phyloP scores from a whole-genome alignment of 1,284 basidiomycete species.

The Heterobasidion irregulare region DNA sequence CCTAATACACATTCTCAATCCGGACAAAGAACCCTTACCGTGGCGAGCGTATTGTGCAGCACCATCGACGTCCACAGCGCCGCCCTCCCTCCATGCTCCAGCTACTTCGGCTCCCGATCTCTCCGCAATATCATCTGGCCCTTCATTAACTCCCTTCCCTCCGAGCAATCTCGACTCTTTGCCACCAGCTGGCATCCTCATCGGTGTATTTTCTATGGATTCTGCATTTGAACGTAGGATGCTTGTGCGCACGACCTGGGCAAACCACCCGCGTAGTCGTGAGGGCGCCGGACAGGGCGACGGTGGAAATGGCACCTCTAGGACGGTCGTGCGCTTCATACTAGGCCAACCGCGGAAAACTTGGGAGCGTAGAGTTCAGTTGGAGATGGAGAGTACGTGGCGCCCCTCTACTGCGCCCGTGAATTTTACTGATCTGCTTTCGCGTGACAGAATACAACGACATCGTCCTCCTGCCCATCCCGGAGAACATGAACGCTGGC shows the following conservation, averaged over 20 bases:
- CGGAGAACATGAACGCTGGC: conserved; percentile 90
- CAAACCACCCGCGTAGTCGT: conserved; percentile 72
- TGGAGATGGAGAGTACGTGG: conserved; percentile 87
- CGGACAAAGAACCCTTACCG: conserved; percentile 90
- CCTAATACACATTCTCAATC: conserved; percentile 89
- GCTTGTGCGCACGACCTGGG: conserved; percentile 88
- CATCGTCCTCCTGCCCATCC: conserved; percentile 75
- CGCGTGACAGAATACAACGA: conserved; percentile 74
- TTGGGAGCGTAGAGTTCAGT: conserved; percentile 72
- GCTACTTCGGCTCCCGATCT: conserved; percentile 26
- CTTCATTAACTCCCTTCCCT: conserved; percentile 40
- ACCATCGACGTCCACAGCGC: conserved; percentile 34
- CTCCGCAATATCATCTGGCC: conserved; percentile 25
- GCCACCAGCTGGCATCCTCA: conserved; percentile 83
- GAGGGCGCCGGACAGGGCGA: conserved; percentile 64
- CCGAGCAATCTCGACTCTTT: conserved; percentile 62
- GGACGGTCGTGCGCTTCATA: conserved; percentile 88
- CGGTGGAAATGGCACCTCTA: conserved; percentile 68
- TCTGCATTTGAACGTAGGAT: conserved; percentile 81
- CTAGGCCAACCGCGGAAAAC: conserved; percentile 79
- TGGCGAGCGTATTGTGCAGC: conserved; percentile 90
- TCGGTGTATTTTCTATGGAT: conserved; percentile 92
- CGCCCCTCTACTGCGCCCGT: background rate
- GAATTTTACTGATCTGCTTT: background rate
- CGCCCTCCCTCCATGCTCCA: conserved; percentile 30